Evolutionary conservation across 805 yeast genomes (phyloP), one percentile per base, ranked within the genome.

Genomic region (Metschnikowia chrysomelidarum): DNA sequence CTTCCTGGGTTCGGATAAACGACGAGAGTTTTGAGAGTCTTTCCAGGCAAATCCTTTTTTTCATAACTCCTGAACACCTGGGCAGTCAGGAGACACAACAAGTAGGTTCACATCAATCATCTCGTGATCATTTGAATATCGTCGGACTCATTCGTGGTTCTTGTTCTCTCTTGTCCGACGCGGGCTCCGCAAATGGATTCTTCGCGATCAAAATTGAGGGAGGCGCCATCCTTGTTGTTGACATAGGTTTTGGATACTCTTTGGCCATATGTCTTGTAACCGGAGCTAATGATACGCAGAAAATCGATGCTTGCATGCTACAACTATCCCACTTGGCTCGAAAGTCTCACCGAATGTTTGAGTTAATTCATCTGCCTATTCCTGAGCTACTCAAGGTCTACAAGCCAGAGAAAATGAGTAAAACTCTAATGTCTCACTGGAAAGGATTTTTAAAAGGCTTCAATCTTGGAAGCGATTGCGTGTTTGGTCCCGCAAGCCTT

Each of bases 71-170:
- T 17, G 31, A 12, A 28, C 41, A 4, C 36, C 37, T 7, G 40
- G 38, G 3, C 44, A 36, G 6, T 36, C 36, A 8, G 19, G 7
- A 10, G 36, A n/a, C 16, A 12, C 7, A 5, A 11, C 10, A 19
- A n/a, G n/a, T n/a, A n/a, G 17, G 21, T 17, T 20, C 19, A 4
- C 15, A 13, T 3, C 8, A 18, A 10, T 18, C 32, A 4, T 41
- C 32, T 13, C 34, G 46, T 9, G 61, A 59, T 24, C 60, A 60
- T 25, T 27, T 65, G 19, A 54, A 59, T 19, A 38, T 57, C 2
- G 43, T 67, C 7, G 71, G 73, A 0, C 41, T 67, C 12, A 46
- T 64, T 7, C 55, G 66, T 28, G 72, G 72, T 3, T 52, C 64
- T 3, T 54, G 51, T 27, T 55, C 64, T 16, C 50, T 67, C 29